A percentile compares a stretch with the other conserved stretches of the same genome.
phyloP scores from a whole-genome alignment of 768 basidiomycete species.

The Rhizopogon salebrosus region DNA sequence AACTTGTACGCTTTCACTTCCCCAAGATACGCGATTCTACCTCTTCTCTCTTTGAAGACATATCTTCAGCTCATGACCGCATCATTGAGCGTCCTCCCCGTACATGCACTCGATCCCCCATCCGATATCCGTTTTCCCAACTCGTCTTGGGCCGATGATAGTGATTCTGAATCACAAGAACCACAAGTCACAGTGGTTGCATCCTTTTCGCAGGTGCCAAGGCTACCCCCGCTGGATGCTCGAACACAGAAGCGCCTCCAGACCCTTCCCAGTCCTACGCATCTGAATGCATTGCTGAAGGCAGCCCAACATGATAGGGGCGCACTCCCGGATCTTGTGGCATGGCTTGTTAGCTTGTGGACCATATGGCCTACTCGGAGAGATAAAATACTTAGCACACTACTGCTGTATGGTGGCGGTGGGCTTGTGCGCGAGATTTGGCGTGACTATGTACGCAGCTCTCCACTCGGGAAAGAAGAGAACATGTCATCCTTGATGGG shows the following conservation, averaged over 20 bases:
- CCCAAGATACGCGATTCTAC: slow-evolving; percentile 52
- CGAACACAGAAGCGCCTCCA: slow-evolving; percentile 61
- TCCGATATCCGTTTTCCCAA: slow-evolving; percentile 7
- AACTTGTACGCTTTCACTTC: slow-evolving; percentile 65
- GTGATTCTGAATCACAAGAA: slow-evolving; percentile 37
- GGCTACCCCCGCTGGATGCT: slow-evolving; percentile 44
- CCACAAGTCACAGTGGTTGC: slow-evolving; percentile 32
- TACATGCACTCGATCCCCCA: slow-evolving; percentile 45
- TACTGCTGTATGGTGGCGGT: slow-evolving; percentile 47
- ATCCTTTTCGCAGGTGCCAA: slow-evolving; percentile 21
- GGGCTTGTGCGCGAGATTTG: slow-evolving; percentile 75
- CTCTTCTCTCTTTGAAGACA: slow-evolving; percentile 37
- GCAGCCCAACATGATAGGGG: slow-evolving; percentile 34
- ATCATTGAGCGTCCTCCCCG: slow-evolving; percentile 50
- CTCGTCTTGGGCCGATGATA: slow-evolving; percentile 24
- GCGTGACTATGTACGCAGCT: slow-evolving; percentile 55
- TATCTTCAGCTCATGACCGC: slow-evolving; percentile 51
- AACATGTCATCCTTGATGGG: slow-evolving; percentile 32
- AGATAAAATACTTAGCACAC: slow-evolving; percentile 52
- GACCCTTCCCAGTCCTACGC: slow-evolving; percentile 46
- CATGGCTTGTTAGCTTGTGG: slow-evolving; percentile 53
- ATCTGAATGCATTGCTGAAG: slow-evolving; percentile 51
- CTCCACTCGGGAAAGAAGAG: slow-evolving; percentile 58
- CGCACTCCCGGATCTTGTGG: slow-evolving; percentile 44
- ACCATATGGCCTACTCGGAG: slow-evolving; percentile 55